phyloP scores from a whole-genome alignment of 2,329 filamentous ascomycete species.

The Bertia moriformis region DNA sequence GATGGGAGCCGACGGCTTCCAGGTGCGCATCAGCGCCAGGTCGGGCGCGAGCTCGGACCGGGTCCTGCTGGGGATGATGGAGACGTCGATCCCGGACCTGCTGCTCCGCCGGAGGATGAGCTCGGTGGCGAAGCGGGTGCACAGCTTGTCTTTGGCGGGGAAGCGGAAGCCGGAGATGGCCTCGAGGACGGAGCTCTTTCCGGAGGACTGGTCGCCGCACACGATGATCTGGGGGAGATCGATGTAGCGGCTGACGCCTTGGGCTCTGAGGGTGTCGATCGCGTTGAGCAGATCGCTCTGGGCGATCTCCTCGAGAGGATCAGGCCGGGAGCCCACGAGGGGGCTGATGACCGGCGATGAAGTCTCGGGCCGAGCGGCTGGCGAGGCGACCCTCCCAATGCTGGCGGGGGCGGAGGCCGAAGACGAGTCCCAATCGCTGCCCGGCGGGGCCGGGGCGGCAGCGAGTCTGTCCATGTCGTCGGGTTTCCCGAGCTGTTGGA shows the following conservation, averaged over 20 bases:
- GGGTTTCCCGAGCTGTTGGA: neutral
- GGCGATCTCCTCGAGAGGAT: conserved; percentile 12
- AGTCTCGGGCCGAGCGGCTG: neutral
- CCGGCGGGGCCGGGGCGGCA: no score
- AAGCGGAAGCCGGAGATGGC: conserved; percentile 48
- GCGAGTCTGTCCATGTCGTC: no score
- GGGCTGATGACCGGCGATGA: neutral
- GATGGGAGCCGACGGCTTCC: conserved; percentile 6
- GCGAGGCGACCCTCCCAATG: neutral
- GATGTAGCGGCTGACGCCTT: conserved; percentile 20
- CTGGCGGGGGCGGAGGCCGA: neutral
- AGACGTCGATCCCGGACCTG: conserved; percentile 16
- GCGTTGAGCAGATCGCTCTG: conserved; percentile 21
- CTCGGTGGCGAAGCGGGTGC: conserved; percentile 50
- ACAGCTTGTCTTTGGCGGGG: conserved; percentile 39
- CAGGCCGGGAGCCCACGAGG: conserved; percentile 1
- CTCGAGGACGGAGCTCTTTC: conserved; percentile 52
- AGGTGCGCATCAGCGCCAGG: conserved; percentile 11
- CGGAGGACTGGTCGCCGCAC: conserved; percentile 44
- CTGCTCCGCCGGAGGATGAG: conserved; percentile 34
- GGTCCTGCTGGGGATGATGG: conserved; percentile 17
- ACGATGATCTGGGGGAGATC: conserved; percentile 35
- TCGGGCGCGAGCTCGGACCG: conserved; percentile 11
- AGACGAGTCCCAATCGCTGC: neutral
- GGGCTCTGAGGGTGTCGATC: conserved; percentile 20